Evolutionary conservation across 202 grass and related monocot genomes (phyloP).

Genomic region (Zoysia matrella): DNA sequence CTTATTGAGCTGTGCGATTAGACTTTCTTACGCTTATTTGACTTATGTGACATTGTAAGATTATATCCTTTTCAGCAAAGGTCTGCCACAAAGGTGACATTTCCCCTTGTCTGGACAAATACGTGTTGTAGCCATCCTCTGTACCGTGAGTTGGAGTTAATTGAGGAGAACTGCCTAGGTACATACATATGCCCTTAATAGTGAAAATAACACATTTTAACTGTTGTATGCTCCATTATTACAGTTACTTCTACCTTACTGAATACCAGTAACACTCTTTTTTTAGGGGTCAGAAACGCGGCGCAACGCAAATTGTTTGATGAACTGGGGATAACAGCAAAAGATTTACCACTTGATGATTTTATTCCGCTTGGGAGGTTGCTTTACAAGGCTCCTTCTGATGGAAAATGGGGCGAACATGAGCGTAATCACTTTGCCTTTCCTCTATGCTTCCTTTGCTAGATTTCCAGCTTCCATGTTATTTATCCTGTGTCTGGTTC

Average conservation of each 20-base stretch:
- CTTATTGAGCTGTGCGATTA: not conserved
- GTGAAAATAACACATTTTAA: not conserved
- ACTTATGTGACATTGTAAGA: not conserved
- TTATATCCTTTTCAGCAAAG: conserved; percentile 64
- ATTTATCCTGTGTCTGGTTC: not conserved
- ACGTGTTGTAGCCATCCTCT: conserved; percentile 97
- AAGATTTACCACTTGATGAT: conserved; percentile 76
- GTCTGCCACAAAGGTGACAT: conserved; percentile 92
- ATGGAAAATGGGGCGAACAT: conserved; percentile 96
- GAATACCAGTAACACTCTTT: not conserved
- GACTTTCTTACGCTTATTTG: not conserved
- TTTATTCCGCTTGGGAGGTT: conserved; percentile 59
- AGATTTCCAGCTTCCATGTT: conserved; percentile 7
- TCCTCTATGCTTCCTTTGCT: not conserved
- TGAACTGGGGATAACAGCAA: conserved; percentile 76
- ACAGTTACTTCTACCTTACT: conserved; percentile 21
- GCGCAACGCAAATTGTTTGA: conserved; percentile 90
- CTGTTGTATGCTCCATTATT: conserved; percentile 5
- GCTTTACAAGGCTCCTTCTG: not conserved
- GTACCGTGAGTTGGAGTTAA: conserved; percentile 84
- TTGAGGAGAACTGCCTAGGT: conserved; percentile 80
- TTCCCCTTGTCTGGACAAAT: conserved; percentile 98
- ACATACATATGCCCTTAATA: conserved; percentile 1
- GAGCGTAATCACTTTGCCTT: conserved; percentile 55
- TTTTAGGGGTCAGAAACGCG: conserved; percentile 87